Conservation (phyloP, 768 basidiomycete genomes). For the Mycena vitilis region DNA sequence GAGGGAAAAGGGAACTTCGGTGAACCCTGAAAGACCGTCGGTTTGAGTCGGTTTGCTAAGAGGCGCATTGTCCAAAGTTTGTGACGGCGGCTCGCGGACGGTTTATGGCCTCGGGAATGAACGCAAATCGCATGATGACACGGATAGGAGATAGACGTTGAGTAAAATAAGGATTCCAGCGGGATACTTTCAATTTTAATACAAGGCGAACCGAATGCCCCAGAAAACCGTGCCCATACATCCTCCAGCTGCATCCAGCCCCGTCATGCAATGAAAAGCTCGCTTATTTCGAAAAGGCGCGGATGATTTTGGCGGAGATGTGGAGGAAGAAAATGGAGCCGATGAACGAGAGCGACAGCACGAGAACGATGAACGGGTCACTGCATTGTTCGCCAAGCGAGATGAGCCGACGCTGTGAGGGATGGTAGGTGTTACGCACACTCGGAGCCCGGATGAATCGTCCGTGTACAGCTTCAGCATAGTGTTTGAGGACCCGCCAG, state of each 20-base stretch:
- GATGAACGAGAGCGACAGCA: slow-evolving; percentile 96
- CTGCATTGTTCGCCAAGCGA: slow-evolving; percentile 51
- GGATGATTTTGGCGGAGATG: slow-evolving; percentile 94
- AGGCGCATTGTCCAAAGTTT: no score
- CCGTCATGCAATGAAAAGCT: slow-evolving; percentile 11
- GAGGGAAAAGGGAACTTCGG: not conserved
- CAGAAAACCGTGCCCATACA: slow-evolving; percentile 16
- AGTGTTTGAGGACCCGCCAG: slow-evolving; percentile 96
- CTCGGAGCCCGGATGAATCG: slow-evolving; percentile 95
- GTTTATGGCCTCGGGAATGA: slow-evolving; percentile 4
- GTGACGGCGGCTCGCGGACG: not conserved
- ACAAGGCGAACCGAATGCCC: slow-evolving; percentile 26
- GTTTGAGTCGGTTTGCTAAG: slow-evolving; percentile 28
- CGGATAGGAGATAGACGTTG: slow-evolving; percentile 6
- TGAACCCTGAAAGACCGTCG: not conserved
- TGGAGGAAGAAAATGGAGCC: slow-evolving; percentile 99
- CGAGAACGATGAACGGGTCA: slow-evolving; percentile 96
- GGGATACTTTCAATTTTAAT: slow-evolving; percentile 37
- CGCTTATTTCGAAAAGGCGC: slow-evolving; percentile 84
- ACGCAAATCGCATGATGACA: slow-evolving; percentile 16
- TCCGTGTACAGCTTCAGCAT: slow-evolving; percentile 99
- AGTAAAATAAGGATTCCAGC: slow-evolving; percentile 33
- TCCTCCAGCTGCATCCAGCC: not conserved
- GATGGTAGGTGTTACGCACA: slow-evolving; percentile 68
- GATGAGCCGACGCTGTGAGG: not conserved